phyloP scores from a whole-genome alignment of 2,329 filamentous ascomycete species.

The Cladosporium sp. region DNA sequence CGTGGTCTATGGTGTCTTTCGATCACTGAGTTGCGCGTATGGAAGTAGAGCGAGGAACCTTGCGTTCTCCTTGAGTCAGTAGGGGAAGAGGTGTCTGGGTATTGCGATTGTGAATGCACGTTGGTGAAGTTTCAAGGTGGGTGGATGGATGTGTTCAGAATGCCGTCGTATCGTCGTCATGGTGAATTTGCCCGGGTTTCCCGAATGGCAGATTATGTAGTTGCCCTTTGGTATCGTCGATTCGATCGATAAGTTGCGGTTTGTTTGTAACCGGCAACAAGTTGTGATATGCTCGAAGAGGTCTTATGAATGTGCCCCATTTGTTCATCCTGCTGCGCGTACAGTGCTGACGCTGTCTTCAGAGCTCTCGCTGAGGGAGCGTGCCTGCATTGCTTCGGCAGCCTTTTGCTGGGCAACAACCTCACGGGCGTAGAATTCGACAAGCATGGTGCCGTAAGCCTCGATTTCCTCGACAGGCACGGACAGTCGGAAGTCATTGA shows the following conservation, averaged over 20 bases:
- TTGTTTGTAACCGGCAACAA: neutral
- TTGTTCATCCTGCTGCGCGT: conserved; percentile 16
- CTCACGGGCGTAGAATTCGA: conserved; percentile 95
- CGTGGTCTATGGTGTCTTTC: too few species aligned
- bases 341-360: conserved; percentile 29
- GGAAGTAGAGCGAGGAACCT: neutral
- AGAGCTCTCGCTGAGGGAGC: conserved; percentile 30
- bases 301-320: too few species aligned
- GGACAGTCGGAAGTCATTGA: conserved; percentile 94
- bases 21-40: too few species aligned
- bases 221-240: too few species aligned
- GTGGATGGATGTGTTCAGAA: neutral
- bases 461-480: conserved; percentile 94
- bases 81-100: too few species aligned
- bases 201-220: too few species aligned
- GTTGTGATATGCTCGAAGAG: too few species aligned
- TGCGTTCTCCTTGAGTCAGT: neutral
- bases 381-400: conserved; percentile 24
- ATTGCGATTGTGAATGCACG: too few species aligned
- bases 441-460: conserved; percentile 95
- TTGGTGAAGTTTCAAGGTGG: too few species aligned
- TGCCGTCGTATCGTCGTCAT: conserved; percentile 18
- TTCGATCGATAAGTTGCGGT: neutral
- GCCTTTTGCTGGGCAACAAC: conserved; percentile 63
- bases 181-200: neutral